phyloP scores from a whole-genome alignment of 2,329 filamentous ascomycete species.

The Microascus cirrosus region DNA sequence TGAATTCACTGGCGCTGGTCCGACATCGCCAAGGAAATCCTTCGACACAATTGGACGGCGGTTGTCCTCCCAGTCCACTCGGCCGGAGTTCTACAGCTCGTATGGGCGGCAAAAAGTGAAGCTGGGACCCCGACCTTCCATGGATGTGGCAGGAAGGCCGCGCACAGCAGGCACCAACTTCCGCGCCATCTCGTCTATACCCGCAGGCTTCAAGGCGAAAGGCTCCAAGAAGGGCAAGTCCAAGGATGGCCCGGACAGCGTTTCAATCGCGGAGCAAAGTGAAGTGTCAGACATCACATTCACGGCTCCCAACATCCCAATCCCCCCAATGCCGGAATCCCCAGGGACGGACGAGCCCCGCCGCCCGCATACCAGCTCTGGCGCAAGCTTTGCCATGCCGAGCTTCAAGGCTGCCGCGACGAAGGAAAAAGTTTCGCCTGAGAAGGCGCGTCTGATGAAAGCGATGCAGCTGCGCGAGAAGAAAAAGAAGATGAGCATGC shows the following conservation, averaged over 20 bases:
- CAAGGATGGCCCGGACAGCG: constrained; percentile 15
- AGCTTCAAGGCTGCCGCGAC: constrained; percentile 24
- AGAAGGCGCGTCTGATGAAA: constrained; percentile 89
- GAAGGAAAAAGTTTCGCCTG: constrained; percentile 58
- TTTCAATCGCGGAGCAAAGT: constrained; percentile 16
- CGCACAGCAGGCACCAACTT: constrained; percentile 46
- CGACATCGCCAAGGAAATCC: constrained; percentile 32
- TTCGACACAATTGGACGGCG: constrained; percentile 28
- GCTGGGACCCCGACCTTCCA: constrained; percentile 72
- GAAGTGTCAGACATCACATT: constrained; percentile 23
- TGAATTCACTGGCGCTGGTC: constrained; percentile 36
- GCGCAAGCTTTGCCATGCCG: constrained; percentile 7
- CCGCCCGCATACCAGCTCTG: constrained; percentile 21
- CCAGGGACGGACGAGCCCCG: constrained; percentile 14
- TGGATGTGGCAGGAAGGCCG: constrained; percentile 50
- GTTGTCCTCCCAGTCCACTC: constrained; percentile 39
- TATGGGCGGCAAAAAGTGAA: constrained; percentile 72
- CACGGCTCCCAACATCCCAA: constrained; percentile 21
- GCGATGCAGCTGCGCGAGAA: constrained; percentile 83
- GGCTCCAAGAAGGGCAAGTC: constrained; percentile 39
- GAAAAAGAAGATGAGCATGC: constrained; percentile 41
- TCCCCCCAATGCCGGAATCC: constrained; percentile 19
- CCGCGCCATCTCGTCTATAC: constrained; percentile 67
- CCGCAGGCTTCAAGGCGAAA: constrained; percentile 64
- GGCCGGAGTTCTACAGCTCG: constrained; percentile 36